phyloP scores from a whole-genome alignment of 1,139 yeast genomes.

The Blastobotrys proliferans region DNA sequence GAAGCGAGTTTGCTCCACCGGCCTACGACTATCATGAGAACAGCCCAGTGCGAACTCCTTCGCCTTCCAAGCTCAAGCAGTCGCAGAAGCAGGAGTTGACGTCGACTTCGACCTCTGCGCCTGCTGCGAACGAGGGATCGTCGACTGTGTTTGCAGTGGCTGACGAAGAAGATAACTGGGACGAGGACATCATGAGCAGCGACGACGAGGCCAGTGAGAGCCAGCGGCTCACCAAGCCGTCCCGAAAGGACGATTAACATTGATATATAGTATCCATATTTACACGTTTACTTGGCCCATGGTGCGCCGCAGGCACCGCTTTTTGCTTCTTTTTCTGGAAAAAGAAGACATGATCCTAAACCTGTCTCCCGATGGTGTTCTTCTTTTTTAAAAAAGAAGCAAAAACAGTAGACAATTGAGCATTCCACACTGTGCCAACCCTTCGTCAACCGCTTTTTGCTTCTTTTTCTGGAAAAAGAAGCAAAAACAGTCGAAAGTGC shows the following conservation, averaged over 20 bases:
- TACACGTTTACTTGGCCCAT: background rate
- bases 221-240: background rate
- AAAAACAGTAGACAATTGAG: too few species aligned
- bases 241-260: background rate
- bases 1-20: conserved; percentile 9
- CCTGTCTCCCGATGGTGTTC: too few species aligned
- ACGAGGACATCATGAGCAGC: conserved; percentile 9
- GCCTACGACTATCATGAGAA: conserved; percentile 5
- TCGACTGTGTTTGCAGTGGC: conserved; percentile 15
- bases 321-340: too few species aligned
- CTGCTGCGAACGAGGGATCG: too few species aligned
- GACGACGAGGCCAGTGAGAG: conserved; percentile 9
- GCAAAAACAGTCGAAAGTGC: too few species aligned
- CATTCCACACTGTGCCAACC: too few species aligned
- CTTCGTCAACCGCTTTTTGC: too few species aligned
- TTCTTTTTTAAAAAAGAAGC: too few species aligned
- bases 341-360: too few species aligned
- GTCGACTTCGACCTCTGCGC: background rate
- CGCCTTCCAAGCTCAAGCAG: background rate
- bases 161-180: conserved; percentile 13
- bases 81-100: background rate
- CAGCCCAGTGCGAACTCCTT: too few species aligned
- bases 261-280: background rate
- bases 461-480: too few species aligned
- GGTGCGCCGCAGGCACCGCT: too few species aligned